Evolutionary conservation across 2,329 filamentous ascomycete genomes (phyloP).

Genomic region (Chrysoporthe cubensis): DNA sequence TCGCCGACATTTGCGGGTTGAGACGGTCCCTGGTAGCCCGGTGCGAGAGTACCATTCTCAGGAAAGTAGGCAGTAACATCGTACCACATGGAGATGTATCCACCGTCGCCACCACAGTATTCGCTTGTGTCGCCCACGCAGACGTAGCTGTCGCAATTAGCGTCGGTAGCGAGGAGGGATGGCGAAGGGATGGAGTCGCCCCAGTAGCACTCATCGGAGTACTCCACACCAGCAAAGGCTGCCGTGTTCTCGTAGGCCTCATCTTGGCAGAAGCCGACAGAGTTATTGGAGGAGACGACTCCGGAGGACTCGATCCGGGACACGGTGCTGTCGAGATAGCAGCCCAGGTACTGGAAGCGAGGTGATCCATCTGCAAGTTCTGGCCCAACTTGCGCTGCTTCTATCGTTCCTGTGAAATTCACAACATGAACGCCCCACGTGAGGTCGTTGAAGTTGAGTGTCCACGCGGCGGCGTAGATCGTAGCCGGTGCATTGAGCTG

Average conservation of each 20-base stretch:
- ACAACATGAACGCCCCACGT: constrained; percentile 28
- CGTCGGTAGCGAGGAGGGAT: constrained; percentile 23
- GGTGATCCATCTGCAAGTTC: constrained; percentile 23
- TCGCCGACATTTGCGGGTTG: constrained; percentile 26
- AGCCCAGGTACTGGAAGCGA: constrained; percentile 28
- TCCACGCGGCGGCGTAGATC: constrained; percentile 33
- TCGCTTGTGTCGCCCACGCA: constrained; percentile 37
- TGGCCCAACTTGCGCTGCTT: constrained; percentile 21
- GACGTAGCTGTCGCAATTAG: constrained; percentile 37
- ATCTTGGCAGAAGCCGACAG: constrained; percentile 27
- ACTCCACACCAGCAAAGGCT: constrained; percentile 9
- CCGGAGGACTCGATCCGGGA: constrained; percentile 25
- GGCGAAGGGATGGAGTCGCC: constrained; percentile 11
- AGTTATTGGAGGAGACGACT: constrained; percentile 20
- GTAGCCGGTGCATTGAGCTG: constrained; percentile 30
- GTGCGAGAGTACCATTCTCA: constrained; percentile 15
- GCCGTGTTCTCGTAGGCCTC: constrained; percentile 21
- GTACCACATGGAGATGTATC: constrained; percentile 40
- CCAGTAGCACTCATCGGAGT: neutral
- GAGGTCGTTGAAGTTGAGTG: constrained; percentile 30
- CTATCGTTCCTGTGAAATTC: constrained; percentile 28
- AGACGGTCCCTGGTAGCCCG: constrained; percentile 27
- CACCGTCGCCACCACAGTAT: constrained; percentile 39
- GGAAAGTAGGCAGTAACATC: constrained; percentile 32
- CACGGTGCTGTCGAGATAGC: constrained; percentile 28